Conservation (phyloP, 768 basidiomycete species). For the Cyclocybe aegerita region DNA sequence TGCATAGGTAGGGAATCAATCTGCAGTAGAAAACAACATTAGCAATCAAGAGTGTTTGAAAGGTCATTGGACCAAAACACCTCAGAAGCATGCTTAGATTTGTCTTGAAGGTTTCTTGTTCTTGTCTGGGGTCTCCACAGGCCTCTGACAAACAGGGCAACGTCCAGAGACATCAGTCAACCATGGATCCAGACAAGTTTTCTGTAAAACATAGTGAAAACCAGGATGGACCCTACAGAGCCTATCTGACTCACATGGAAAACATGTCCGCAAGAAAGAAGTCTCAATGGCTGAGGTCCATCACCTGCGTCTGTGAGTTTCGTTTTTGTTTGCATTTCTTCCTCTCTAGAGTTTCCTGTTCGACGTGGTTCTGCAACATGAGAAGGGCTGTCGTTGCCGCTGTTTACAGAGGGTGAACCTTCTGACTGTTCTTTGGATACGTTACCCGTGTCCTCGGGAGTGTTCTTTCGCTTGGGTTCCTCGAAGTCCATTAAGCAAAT, state of each 20-base stretch:
- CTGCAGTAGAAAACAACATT: no score
- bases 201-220: constrained; percentile 37
- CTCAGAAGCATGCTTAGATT: not conserved
- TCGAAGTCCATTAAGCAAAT: constrained; percentile 87
- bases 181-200: constrained; percentile 92
- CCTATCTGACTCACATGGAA: not conserved
- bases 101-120: constrained; percentile 16
- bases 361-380: constrained; percentile 15
- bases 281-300: constrained; percentile 72
- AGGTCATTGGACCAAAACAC: not conserved
- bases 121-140: constrained; percentile 58
- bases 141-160: constrained; percentile 83
- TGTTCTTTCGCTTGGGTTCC: constrained; percentile 49
- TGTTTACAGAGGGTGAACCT: not conserved
- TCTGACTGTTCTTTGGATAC: not conserved
- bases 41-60: no score
- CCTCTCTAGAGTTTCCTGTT: constrained; percentile 34
- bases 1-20: no score
- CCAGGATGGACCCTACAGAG: not conserved
- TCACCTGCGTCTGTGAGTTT: constrained; percentile 72
- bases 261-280: constrained; percentile 24
- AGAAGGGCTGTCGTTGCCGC: not conserved
- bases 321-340: constrained; percentile 39
- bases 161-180: constrained; percentile 80
- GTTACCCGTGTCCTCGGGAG: not conserved